These are phyloP conservation scores for Calocera viscosa DNA, from an alignment of 768 basidiomycete species.

Conservation along the genomic window DNA sequence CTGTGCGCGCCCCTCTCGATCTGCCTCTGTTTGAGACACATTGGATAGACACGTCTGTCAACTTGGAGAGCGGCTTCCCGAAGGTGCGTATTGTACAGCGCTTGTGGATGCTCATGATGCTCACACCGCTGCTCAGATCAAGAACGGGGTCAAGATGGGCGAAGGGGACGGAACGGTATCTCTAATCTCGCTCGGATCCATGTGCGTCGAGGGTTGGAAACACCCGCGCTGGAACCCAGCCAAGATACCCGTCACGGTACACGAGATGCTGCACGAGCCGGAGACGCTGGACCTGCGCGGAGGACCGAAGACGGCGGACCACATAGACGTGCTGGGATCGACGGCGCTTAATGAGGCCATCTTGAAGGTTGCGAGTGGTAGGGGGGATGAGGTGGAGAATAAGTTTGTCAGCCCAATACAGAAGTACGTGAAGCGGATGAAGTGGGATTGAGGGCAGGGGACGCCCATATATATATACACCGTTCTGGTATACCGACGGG, in stretches of 20 bases:
- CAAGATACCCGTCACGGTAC: constrained; percentile 71
- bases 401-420: constrained; percentile 63
- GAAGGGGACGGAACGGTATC: constrained; percentile 94
- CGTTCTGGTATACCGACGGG: too few relatives aligned
- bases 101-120: too few relatives aligned
- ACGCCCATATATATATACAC: too few relatives aligned
- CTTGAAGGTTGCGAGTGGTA: constrained; percentile 76
- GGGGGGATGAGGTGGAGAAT: constrained; percentile 57
- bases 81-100: too few relatives aligned
- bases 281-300: constrained; percentile 62
- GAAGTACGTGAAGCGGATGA: constrained; percentile 57
- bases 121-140: too few relatives aligned
- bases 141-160: constrained; percentile 80
- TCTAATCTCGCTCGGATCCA: constrained; percentile 74
- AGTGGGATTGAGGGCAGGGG: constrained; percentile 64
- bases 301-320: constrained; percentile 83
- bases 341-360: constrained; percentile 80
- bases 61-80: constrained; percentile 46
- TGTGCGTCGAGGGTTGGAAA: constrained; percentile 96
- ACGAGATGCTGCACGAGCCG: constrained; percentile 79
- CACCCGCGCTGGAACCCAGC: constrained; percentile 81
- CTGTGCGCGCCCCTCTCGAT: constrained; percentile 38
- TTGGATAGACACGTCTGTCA: constrained; percentile 79
- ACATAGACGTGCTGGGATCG: constrained; percentile 74
- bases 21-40: constrained; percentile 45